Evolutionary conservation across 1,284 basidiomycete genomes (phyloP), one percentile per base, ranked within the genome.

Genomic region (Ceratobasidium sp.): DNA sequence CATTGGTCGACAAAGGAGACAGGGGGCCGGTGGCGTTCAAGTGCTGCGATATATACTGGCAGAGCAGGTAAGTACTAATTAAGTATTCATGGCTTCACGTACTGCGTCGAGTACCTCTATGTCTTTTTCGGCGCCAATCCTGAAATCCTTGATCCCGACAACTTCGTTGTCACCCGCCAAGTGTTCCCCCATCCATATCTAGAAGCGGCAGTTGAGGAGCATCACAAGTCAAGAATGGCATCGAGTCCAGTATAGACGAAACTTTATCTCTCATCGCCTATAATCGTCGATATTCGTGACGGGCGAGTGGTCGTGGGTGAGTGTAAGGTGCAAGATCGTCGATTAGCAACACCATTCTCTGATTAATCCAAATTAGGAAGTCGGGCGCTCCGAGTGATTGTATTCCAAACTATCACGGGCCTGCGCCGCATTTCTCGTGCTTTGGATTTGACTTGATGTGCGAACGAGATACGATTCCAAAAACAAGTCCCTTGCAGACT

Each of bases 1-100:
- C 90, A 79, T 93, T 93, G 5, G 89, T 91, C 0, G 90, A 92
- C 11, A 88, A 82, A 1, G 88, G 79, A 0, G 86, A 85, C 1
- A 85, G 80, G 46, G 83, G 58, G 43, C 65, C 65, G 13, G 34
- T 43, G 24, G 53, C 69, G 14, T 66, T 53, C 13, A 27, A 54
- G 51, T 74, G 62, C 24, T 74, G 73, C 13, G 62, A 43, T 64
- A 65, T 74, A 29, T 43, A 74, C 74, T 61, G 31, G 34, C 24
- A 13, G 24, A 39, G n/a, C 24, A 41, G 11, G 68, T 56, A 7
- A 51, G 61, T 9, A 16, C 1, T 27, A 66, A 6, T 49, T 34
- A 1, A 27, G 14, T 16, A 54, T 58, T 29, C 24, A 8, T 49
- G n/a, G 16, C 31, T 53, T 9, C 4, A 62, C 54, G 0, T 49